A percentile compares a stretch with the other conserved stretches of the same genome.
Conservation (phyloP, 805 yeast genomes). For the Candida tibetensis region DNA sequence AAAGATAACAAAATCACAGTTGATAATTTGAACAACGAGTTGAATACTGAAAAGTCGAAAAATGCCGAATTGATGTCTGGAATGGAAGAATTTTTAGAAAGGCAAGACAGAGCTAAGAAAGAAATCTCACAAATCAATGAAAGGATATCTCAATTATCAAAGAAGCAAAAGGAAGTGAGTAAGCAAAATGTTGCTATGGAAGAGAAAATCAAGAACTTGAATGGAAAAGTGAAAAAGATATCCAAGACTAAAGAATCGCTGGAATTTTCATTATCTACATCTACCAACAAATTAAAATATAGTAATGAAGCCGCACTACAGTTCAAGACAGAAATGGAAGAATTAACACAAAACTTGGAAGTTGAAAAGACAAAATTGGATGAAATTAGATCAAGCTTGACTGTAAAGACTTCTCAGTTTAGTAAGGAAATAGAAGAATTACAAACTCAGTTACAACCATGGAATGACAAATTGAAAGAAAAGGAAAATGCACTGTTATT, state of each 20-base stretch:
- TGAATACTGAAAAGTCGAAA: conserved; percentile 43
- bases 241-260: conserved; percentile 53
- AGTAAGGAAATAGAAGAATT: conserved; percentile 61
- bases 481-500: conserved; percentile 64
- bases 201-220: conserved; percentile 70
- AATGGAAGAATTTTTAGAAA: conserved; percentile 33
- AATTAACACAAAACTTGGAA: conserved; percentile 44
- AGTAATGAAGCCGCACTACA: conserved; percentile 45
- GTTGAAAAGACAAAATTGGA: conserved; percentile 58
- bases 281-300: conserved; percentile 45
- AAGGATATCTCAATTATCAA: conserved; percentile 20
- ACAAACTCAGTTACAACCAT: conserved; percentile 75
- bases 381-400: conserved; percentile 60
- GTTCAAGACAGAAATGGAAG: conserved; percentile 43
- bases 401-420: conserved; percentile 69
- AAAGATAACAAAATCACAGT: conserved; percentile 36
- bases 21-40: conserved; percentile 37
- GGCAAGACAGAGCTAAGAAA: conserved; percentile 25
- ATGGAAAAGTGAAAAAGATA: conserved; percentile 55
- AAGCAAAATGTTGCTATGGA: conserved; percentile 66
- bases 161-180: conserved; percentile 30
- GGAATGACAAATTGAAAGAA: conserved; percentile 65
- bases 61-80: conserved; percentile 32
- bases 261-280: conserved; percentile 41
- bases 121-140: conserved; percentile 22